Base-by-base conservation (phyloP, 495 filamentous ascomycete genomes). In the Annulohypoxylon moriforme region DNA sequence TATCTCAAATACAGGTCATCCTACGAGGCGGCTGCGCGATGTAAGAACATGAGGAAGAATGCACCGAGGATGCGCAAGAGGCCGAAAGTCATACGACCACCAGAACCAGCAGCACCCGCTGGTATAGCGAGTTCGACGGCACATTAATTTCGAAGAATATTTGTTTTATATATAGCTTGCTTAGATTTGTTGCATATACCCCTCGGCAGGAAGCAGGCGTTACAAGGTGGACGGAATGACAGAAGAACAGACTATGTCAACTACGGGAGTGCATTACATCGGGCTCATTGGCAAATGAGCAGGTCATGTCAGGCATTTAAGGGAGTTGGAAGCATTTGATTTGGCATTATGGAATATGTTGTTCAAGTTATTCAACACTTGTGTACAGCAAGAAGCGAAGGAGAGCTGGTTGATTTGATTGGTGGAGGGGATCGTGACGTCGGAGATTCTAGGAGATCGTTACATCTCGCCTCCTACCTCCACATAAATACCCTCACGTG, bases 51-150 rank as follows among this genome's bases (percentile, higher is more conserved):
- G 69, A 80, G 79, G 44, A 78, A 74, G 68, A 82, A 65, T 44
- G 72, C 76, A 38, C 81, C 81, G 29, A 75, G 82, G 42, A 83
- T 85, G 83, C 78, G 83, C 1, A 79, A 73, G 66, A 78, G 82
- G 53, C 72, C 73, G 18, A 79, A 73, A 60, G 24, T 58, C 20
- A 60, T 64, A 22, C 34, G 58, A 25, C 55, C 73, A 25, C 47
- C 73, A 36, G 59, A 74, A n/a, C 60, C 74, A 2, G 29, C 74
- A 3, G 52, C 57, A 20, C 64, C 73, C 13, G 70, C 77, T 10
- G 49, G 33, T 40, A 6, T 20, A 9, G 55, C 65, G 7, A 47
- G 59, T 44, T 67, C 73, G 13, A 75, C 74, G 47, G 22, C 34
- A 11, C 18, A 34, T 67, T 76, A 60, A 76, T 71, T 66, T 68